Conservation (phyloP, 108 stramenopile species). For the Pelagomonas calceolata region DNA sequence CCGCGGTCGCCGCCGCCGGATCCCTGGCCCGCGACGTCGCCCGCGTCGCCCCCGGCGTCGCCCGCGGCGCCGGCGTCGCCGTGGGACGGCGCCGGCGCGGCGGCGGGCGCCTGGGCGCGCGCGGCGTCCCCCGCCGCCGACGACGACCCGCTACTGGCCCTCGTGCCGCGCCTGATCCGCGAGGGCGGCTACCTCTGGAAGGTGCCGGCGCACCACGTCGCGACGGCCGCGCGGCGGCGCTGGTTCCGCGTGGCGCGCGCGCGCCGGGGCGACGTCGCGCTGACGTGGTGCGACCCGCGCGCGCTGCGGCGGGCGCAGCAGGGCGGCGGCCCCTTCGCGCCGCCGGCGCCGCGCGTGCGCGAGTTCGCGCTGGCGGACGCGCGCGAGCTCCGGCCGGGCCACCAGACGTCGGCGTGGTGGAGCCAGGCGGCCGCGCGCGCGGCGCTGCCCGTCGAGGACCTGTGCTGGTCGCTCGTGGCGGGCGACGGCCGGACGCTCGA, state of each 20-base stretch:
- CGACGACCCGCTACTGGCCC: too few relatives aligned
- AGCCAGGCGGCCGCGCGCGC: constrained; percentile 18
- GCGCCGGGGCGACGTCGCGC: neutral
- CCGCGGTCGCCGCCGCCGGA: too few relatives aligned
- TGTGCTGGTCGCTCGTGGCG: constrained; percentile 21
- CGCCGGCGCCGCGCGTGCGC: neutral
- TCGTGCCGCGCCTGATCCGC: too few relatives aligned
- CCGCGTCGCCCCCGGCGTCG: too few relatives aligned
- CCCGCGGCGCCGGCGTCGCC: too few relatives aligned
- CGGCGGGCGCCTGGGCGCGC: too few relatives aligned
- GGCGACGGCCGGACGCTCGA: constrained; percentile 16
- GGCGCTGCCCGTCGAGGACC: constrained; percentile 17
- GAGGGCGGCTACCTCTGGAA: neutral
- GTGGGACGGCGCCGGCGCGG: too few relatives aligned
- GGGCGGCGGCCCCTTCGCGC: neutral
- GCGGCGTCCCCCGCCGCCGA: too few relatives aligned
- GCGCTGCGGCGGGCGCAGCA: neutral
- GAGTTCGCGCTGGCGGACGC: constrained; percentile 3
- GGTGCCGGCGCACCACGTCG: neutral
- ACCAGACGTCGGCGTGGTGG: constrained; percentile 28
- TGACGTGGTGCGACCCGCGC: constrained; percentile 1
- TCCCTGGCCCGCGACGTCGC: too few relatives aligned
- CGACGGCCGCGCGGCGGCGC: constrained; percentile 1
- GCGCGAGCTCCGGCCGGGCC: constrained; percentile 6
- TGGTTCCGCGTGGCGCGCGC: neutral